Evolutionary conservation across 1,284 basidiomycete genomes (phyloP), one percentile per base, ranked within the genome.

Genomic region (Schizopora paradoxa): DNA sequence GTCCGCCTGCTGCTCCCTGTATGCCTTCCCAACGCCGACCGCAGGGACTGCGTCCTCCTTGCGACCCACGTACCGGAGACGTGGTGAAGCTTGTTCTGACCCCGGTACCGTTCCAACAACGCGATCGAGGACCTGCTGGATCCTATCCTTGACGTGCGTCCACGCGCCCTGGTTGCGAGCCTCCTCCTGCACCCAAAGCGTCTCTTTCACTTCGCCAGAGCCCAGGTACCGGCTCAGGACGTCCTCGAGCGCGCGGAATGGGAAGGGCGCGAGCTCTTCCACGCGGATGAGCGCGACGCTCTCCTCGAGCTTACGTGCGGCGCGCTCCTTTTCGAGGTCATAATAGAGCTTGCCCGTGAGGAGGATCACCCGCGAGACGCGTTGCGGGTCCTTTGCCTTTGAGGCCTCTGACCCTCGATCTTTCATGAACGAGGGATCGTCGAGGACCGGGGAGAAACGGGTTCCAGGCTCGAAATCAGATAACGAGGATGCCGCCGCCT

Each of bases 201-300:
- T 66, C 41, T 79, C 29, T 11, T 47, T 22, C 21, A 36, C 42
- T 3, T 51, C 75, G n/a, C 54, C 53, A 3, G 60, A 70, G 10
- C 57, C 52, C 0, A 55, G 35, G 55, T 87, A 87, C 1, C 61
- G 55, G 34, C 55, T 46, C 21, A 93, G 63, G 0, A 68, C 67
- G 2, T 67, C 57, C 4, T 62, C 58, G 0, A 92, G 65, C 19
- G 66, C 65, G 0, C 60, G 50, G 60, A 86, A 89, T 0, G 91
- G 90, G 77, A 94, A 93, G 0, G 91, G 91, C 7, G 81, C 78
- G 4, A 94, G 69, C 60, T 93, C 91, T 58, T 93, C 91, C 46
- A 93, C 60, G 10, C 91, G 79, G 21, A 93, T 64, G 51, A 93
- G 70, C 0, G 82, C 80, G 2, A 90, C 72, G 2, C 63, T 54